These are phyloP conservation scores for Apiospora hydei DNA, from an alignment of 2,329 filamentous ascomycete species.

Conservation along the genomic window DNA sequence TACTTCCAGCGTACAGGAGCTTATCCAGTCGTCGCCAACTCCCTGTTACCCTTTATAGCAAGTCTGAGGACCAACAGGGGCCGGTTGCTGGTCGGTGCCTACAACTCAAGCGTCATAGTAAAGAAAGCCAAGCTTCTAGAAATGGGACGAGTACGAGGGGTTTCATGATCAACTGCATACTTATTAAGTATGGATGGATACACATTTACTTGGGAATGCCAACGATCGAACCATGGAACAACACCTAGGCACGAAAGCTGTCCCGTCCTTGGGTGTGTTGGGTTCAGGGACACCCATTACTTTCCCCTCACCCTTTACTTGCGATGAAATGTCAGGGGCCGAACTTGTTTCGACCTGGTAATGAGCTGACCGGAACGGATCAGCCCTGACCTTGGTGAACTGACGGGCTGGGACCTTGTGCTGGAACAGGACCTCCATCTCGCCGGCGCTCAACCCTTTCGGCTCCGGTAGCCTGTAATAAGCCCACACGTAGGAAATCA, in stretches of 20 bases:
- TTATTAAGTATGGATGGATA: not conserved
- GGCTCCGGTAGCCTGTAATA: slow-evolving; percentile 50
- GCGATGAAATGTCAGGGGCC: not conserved
- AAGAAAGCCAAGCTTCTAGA: not conserved
- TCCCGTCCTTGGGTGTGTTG: not conserved
- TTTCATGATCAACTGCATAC: too few relatives aligned
- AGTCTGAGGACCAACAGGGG: not conserved
- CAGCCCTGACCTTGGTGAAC: slow-evolving; percentile 15
- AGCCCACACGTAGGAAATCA: slow-evolving; percentile 48
- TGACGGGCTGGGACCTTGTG: not conserved
- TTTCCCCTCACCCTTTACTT: not conserved
- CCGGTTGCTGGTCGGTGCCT: not conserved
- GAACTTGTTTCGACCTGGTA: not conserved
- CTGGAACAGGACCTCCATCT: slow-evolving; percentile 53
- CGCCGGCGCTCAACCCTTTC: slow-evolving; percentile 48
- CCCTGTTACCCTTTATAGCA: not conserved
- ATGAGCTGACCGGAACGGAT: not conserved
- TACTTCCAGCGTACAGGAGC: not conserved
- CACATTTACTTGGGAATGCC: not conserved
- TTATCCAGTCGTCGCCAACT: slow-evolving; percentile 5
- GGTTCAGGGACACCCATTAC: not conserved
- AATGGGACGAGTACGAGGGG: not conserved
- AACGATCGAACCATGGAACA: not conserved
- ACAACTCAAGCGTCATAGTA: not conserved
- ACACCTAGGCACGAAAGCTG: not conserved